These are phyloP conservation scores for Raphanus raphanistrum DNA, from an alignment of 345 rosid species.

Conservation along the genomic window DNA sequence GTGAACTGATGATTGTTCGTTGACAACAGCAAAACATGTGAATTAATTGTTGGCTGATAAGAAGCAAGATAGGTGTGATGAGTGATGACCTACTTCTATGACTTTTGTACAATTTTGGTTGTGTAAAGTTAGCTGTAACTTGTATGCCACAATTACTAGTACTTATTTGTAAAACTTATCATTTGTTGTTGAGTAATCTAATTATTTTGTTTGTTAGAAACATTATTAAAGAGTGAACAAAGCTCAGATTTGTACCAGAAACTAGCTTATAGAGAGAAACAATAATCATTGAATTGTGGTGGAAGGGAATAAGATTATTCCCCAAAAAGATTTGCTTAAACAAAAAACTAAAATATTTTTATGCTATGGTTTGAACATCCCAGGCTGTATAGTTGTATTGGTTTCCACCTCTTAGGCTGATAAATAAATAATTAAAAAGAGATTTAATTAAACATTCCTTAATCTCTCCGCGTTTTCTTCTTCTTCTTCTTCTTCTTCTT, in stretches of 20 bases:
- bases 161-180: too few species aligned
- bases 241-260: not conserved
- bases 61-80: not conserved
- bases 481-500: slow-evolving; percentile 21
- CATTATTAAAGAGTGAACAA: not conserved
- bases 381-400: slow-evolving; percentile 23
- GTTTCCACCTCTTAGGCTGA: slow-evolving; percentile 19
- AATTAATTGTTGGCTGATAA: not conserved
- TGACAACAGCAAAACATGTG: not conserved
- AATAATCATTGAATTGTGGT: slow-evolving; percentile 7
- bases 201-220: too few species aligned
- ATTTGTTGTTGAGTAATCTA: too few species aligned
- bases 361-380: slow-evolving; percentile 7
- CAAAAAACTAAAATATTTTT: not conserved
- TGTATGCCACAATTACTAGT: too few species aligned
- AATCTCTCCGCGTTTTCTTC: not conserved
- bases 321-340: not conserved
- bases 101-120: too few species aligned
- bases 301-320: slow-evolving; percentile 21
- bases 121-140: too few species aligned
- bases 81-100: not conserved
- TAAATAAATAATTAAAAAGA: not conserved
- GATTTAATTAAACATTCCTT: not conserved
- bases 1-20: not conserved
- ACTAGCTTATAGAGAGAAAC: not conserved